phyloP scores from a whole-genome alignment of 495 filamentous ascomycete genomes.

The Penicillium desertorum region DNA sequence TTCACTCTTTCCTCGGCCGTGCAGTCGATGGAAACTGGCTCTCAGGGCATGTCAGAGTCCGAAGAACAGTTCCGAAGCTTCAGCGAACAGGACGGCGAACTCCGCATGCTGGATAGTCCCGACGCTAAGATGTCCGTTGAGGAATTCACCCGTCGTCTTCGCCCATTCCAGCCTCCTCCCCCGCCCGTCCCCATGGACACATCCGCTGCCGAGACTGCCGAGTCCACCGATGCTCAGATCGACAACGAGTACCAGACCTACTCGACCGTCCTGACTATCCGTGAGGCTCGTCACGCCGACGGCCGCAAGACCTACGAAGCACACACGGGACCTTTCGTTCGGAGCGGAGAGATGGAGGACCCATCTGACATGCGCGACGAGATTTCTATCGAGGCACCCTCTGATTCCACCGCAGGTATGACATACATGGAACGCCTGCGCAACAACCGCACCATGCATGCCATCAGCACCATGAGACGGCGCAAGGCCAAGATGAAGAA shows the following conservation, averaged over 20 bases:
- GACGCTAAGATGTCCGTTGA: conserved; percentile 49
- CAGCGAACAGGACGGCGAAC: conserved; percentile 48
- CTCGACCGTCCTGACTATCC: conserved; percentile 78
- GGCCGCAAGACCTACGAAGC: conserved; percentile 65
- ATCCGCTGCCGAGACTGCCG: conserved; percentile 18
- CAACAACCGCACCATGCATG: conserved; percentile 47
- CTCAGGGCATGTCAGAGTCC: conserved; percentile 40
- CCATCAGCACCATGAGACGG: conserved; percentile 84
- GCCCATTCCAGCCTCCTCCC: conserved; percentile 77
- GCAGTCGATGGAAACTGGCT: conserved; percentile 62
- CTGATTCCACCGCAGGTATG: conserved; percentile 27
- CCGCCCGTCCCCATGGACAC: conserved; percentile 58
- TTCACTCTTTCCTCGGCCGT: conserved; percentile 74
- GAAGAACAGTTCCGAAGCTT: conserved; percentile 52
- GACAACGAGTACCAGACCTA: conserved; percentile 56
- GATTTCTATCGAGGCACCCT: conserved; percentile 37
- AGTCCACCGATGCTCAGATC: conserved; percentile 23
- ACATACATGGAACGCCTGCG: conserved; percentile 45
- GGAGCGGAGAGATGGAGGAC: conserved; percentile 36
- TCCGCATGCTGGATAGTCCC: conserved; percentile 46
- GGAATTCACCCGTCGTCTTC: conserved; percentile 58
- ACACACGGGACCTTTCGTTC: conserved; percentile 43
- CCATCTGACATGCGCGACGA: conserved; percentile 30
- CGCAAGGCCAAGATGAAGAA: conserved; percentile 99
- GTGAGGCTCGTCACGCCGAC: conserved; percentile 68